Base-by-base conservation (phyloP, 2,329 filamentous ascomycete species). In the Trichoderma asperellum region DNA sequence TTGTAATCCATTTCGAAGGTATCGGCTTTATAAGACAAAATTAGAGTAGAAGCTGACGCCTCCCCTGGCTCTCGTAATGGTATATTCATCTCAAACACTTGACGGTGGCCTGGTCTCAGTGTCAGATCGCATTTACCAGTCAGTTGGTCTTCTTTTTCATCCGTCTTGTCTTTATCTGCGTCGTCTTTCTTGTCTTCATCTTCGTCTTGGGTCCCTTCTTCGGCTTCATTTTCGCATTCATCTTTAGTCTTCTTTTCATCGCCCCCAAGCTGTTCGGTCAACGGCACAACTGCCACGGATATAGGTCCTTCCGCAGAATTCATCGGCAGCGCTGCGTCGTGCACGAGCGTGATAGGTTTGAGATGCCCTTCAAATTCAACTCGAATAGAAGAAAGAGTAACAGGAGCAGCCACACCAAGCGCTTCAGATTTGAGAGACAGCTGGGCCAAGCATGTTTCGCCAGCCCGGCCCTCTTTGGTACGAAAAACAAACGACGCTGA, bases 51-150 rank as follows among this genome's bases (percentile, higher is more conserved):
- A 4, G 92, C 89, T 59, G 85, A 88, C 0, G 91, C 89, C 68
- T 92, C 87, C n/a, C 93, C 94, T 2, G 94, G 88, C 79, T 97
- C 94, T 70, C 93, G 89, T 18, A 97, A 85, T 2, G 90, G 87
- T 69, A 93, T 87, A 10, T 85, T 86, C 74, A 97, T 85, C 73
- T 92, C 88, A 71, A 92, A 91, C 0, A 94, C 87, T 65, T 87
- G 88, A 10, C 85, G 91, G 71, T 92, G 87, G 0, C 89, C 89
- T 16, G 93, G 87, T 12, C 80, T 78, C 55, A 97, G 80, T 0
- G 84, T 88, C 67, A 97, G 80, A 77, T 94, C 84, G 10, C 87
- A 85, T 12, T 80, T 75, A 0, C 91, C 91, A 49, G 80, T 78
- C 65, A 90, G 81, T 58, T 83, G 72, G 8, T 76, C 73, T 3